These are phyloP conservation scores for Mycena capillaripes DNA, from an alignment of 768 basidiomycete species.

Conservation along the genomic window DNA sequence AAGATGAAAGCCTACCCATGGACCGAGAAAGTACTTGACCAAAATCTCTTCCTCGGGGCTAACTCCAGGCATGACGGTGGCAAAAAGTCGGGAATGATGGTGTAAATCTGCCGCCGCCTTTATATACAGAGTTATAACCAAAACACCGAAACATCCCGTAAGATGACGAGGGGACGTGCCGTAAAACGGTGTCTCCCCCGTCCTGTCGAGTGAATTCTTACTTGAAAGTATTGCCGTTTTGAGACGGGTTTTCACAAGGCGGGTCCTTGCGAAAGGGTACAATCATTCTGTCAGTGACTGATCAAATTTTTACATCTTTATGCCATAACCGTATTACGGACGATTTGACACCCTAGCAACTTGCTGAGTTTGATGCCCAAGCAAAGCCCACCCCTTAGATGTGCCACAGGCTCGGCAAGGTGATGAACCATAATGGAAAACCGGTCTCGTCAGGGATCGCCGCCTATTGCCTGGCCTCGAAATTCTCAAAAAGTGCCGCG, in stretches of 20 bases:
- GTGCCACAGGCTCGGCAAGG: conserved; percentile 20
- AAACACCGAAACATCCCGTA: conserved; percentile 16
- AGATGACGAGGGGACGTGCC: conserved; percentile 14
- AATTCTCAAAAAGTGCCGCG: too few species aligned
- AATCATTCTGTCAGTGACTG: conserved; percentile 3
- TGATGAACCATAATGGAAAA: too few species aligned
- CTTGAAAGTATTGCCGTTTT: neutral
- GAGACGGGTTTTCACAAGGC: neutral
- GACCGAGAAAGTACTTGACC: conserved; percentile 20
- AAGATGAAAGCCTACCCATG: conserved; percentile 22
- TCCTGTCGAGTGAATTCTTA: neutral
- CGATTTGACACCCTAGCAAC: neutral
- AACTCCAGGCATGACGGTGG: neutral
- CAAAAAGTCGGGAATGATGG: neutral
- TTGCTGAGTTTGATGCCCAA: conserved; percentile 2
- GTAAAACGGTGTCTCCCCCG: neutral
- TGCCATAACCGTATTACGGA: neutral
- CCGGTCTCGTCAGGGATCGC: too few species aligned
- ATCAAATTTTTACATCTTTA: conserved; percentile 1
- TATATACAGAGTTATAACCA: neutral
- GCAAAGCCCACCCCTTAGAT: neutral
- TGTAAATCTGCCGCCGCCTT: neutral
- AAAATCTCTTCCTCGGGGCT: neutral
- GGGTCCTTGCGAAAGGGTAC: neutral
- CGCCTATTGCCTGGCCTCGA: too few species aligned